These are phyloP conservation scores for Tylopilus balloui DNA, from an alignment of 768 basidiomycete genomes.

Conservation along the genomic window DNA sequence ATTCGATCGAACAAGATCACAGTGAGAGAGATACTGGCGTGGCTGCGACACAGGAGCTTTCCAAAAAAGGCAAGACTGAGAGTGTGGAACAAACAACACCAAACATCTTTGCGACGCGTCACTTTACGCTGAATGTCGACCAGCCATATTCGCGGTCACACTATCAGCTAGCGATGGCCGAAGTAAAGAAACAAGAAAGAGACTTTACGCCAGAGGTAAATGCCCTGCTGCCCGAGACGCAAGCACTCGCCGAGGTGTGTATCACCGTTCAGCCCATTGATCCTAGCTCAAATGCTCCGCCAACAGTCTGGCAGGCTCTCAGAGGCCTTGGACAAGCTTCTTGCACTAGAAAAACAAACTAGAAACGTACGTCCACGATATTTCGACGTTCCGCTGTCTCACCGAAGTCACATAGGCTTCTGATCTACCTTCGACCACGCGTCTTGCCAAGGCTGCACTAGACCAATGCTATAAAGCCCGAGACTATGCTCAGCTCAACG, in stretches of 20 bases:
- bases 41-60: slow-evolving; percentile 16
- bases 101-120: slow-evolving; percentile 65
- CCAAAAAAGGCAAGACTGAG: slow-evolving; percentile 15
- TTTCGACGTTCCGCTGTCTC: not conserved
- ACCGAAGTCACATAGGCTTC: slow-evolving; percentile 61
- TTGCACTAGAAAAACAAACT: slow-evolving; percentile 90
- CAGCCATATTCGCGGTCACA: slow-evolving; percentile 40
- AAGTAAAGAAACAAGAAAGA: slow-evolving; percentile 79
- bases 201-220: slow-evolving; percentile 87
- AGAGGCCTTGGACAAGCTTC: slow-evolving; percentile 85
- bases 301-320: slow-evolving; percentile 74
- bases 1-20: slow-evolving; percentile 29
- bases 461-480: slow-evolving; percentile 68
- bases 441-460: slow-evolving; percentile 70
- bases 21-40: not conserved
- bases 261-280: not conserved
- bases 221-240: slow-evolving; percentile 64
- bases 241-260: slow-evolving; percentile 65
- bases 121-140: slow-evolving; percentile 29
- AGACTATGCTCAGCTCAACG: slow-evolving; percentile 68
- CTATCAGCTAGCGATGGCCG: slow-evolving; percentile 59
- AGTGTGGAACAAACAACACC: slow-evolving; percentile 30
- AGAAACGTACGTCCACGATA: slow-evolving; percentile 66
- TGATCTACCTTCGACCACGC: slow-evolving; percentile 87
- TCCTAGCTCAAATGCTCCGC: slow-evolving; percentile 6